Evolutionary conservation across 495 filamentous ascomycete genomes (phyloP).

Genomic region (Tuber microsphaerosporum): DNA sequence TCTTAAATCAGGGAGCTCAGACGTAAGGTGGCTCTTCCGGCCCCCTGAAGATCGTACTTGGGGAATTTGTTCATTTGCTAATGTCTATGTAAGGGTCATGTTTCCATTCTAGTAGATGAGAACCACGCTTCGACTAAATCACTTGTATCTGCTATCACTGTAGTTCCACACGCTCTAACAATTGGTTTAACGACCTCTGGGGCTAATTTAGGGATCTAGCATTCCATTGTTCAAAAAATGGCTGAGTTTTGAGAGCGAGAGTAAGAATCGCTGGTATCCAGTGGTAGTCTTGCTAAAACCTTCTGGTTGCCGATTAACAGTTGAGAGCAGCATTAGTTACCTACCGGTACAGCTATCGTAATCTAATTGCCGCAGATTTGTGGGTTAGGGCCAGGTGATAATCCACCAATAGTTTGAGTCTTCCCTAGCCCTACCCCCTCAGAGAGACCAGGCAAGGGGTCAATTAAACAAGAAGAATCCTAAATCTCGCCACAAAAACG

Average conservation of each 20-base stretch:
- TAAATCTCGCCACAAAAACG: background rate
- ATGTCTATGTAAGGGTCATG: background rate
- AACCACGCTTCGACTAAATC: background rate
- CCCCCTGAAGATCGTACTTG: background rate
- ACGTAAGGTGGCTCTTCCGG: background rate
- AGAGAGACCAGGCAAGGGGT: background rate
- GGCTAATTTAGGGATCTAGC: background rate
- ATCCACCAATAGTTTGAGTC: background rate
- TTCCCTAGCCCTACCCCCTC: too few species aligned
- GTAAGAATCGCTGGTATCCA: background rate
- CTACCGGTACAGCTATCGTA: background rate
- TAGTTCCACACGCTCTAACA: background rate
- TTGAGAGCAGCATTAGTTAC: background rate
- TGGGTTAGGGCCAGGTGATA: background rate
- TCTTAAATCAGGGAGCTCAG: too few species aligned
- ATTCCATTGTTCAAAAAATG: background rate
- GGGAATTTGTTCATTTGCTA: background rate
- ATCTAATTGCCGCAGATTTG: background rate
- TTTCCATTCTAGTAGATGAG: background rate
- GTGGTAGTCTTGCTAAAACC: too few species aligned
- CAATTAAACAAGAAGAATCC: background rate
- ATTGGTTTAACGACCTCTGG: background rate
- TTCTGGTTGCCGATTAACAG: background rate
- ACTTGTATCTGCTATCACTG: background rate
- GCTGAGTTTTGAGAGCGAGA: background rate